Conservation (phyloP, 345 rosid species). For the Sonneratia alba region DNA sequence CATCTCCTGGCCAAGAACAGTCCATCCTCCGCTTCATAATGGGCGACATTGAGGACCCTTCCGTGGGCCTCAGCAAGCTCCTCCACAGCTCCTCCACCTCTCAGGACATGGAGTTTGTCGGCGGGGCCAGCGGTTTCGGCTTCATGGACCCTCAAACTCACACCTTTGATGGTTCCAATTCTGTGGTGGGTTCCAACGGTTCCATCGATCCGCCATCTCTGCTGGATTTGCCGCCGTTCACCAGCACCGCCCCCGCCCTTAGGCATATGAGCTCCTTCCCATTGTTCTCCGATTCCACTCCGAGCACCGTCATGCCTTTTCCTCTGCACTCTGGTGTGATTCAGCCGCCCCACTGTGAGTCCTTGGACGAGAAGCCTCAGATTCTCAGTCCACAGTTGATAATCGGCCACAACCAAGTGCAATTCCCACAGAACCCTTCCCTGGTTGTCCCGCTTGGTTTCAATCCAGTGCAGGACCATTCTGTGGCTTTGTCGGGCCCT, state of each 20-base stretch:
- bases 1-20: slow-evolving; percentile 10
- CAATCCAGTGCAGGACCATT: slow-evolving; percentile 18
- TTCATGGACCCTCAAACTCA: slow-evolving; percentile 6
- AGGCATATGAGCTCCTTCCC: slow-evolving; percentile 33
- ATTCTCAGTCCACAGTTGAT: slow-evolving; percentile 21
- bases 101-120: slow-evolving; percentile 11
- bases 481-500: slow-evolving; percentile 28
- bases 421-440: slow-evolving; percentile 18
- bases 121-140: background rate
- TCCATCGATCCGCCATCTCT: slow-evolving; percentile 1
- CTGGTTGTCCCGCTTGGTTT: slow-evolving; percentile 7
- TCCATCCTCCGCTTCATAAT: slow-evolving; percentile 9
- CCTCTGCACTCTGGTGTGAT: slow-evolving; percentile 14
- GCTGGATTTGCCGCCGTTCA: slow-evolving; percentile 1
- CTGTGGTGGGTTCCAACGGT: background rate
- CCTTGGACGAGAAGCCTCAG: slow-evolving; percentile 27
- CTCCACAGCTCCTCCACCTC: slow-evolving; percentile 4
- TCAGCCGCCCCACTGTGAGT: slow-evolving; percentile 24
- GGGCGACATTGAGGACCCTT: slow-evolving; percentile 13
- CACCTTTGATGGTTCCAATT: slow-evolving; percentile 7
- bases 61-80: slow-evolving; percentile 18
- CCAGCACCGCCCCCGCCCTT: slow-evolving; percentile 30
- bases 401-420: slow-evolving; percentile 29
- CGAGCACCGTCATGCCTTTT: slow-evolving; percentile 24
- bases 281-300: slow-evolving; percentile 36